Evolutionary conservation across 805 yeast species (phyloP).

Genomic region (Blastobotrys chiropterorum): DNA sequence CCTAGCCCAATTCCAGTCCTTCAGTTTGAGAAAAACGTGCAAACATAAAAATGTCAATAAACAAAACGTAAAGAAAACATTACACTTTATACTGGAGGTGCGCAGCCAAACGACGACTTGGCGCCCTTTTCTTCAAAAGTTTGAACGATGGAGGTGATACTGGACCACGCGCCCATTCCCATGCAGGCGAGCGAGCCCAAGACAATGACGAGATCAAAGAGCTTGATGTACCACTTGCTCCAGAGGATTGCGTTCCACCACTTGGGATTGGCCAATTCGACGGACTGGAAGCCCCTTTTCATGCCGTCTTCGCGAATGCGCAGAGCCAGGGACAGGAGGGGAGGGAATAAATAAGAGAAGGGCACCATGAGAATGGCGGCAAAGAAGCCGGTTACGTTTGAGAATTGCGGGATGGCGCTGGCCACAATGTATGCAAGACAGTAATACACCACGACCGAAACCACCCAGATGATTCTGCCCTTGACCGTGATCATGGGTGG

Average conservation of each 20-base stretch:
- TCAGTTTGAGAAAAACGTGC: no score
- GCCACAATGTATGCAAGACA: conserved; percentile 39
- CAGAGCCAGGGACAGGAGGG: conserved; percentile 20
- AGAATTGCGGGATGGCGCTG: conserved; percentile 40
- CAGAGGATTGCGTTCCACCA: conserved; percentile 32
- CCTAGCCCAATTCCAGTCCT: no score
- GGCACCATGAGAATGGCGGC: conserved; percentile 42
- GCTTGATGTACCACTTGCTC: conserved; percentile 22
- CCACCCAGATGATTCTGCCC: conserved; percentile 36
- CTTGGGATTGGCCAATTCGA: conserved; percentile 16
- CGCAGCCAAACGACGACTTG: conserved; percentile 6
- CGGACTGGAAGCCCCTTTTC: conserved; percentile 25
- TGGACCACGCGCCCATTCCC: conserved; percentile 3
- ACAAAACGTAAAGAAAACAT: background rate
- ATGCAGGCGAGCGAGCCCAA: conserved; percentile 27
- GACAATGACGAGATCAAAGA: conserved; percentile 23
- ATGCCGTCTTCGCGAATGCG: conserved; percentile 26
- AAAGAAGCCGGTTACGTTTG: conserved; percentile 34
- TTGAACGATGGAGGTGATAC: background rate
- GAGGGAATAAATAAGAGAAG: conserved; percentile 43
- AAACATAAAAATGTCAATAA: no score
- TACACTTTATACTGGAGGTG: conserved; percentile 3
- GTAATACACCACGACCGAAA: conserved; percentile 37
- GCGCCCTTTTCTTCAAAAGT: conserved; percentile 1
- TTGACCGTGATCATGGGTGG: conserved; percentile 31